A percentile compares a stretch with the other conserved stretches of the same genome.
These are phyloP conservation scores for Nepenthes alata DNA, from an alignment of 179 eudicot genomes.

Conservation along the genomic window DNA sequence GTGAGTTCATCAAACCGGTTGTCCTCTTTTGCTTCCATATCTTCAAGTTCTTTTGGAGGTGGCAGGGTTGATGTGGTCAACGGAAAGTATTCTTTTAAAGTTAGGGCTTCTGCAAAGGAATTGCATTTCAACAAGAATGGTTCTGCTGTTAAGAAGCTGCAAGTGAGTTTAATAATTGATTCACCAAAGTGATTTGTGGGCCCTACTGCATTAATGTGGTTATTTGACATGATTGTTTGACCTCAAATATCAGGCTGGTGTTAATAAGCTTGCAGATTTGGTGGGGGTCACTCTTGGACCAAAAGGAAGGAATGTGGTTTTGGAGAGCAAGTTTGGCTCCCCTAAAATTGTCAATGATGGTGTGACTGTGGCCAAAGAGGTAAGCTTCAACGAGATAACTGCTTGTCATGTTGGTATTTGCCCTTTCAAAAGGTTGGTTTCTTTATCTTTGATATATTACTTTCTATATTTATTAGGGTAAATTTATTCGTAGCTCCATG, in stretches of 20 bases:
- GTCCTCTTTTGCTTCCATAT: constrained; percentile 58
- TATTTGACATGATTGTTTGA: neutral
- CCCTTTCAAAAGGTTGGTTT: too few relatives aligned
- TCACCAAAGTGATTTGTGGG: neutral
- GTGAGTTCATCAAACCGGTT: constrained; percentile 31
- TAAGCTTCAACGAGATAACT: constrained; percentile 9
- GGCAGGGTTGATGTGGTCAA: constrained; percentile 20
- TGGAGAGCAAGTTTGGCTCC: constrained; percentile 96
- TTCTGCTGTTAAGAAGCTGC: constrained; percentile 74
- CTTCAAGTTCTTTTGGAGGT: constrained; percentile 29
- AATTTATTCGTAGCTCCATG: too few relatives aligned
- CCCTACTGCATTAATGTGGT: neutral
- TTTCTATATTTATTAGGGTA: too few relatives aligned
- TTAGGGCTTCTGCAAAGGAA: constrained; percentile 55
- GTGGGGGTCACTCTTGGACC: constrained; percentile 98
- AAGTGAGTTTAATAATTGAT: constrained; percentile 28
- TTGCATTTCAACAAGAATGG: constrained; percentile 91
- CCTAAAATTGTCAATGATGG: constrained; percentile 96
- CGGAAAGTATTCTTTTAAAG: constrained; percentile 31
- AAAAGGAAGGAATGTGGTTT: constrained; percentile 92
- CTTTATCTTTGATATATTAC: too few relatives aligned
- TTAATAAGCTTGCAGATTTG: constrained; percentile 78
- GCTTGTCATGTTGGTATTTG: too few relatives aligned
- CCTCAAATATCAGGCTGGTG: constrained; percentile 44
- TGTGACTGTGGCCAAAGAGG: constrained; percentile 97